phyloP scores from a whole-genome alignment of 169 alveolate species.

The Cryptosporidium xiaoi region DNA sequence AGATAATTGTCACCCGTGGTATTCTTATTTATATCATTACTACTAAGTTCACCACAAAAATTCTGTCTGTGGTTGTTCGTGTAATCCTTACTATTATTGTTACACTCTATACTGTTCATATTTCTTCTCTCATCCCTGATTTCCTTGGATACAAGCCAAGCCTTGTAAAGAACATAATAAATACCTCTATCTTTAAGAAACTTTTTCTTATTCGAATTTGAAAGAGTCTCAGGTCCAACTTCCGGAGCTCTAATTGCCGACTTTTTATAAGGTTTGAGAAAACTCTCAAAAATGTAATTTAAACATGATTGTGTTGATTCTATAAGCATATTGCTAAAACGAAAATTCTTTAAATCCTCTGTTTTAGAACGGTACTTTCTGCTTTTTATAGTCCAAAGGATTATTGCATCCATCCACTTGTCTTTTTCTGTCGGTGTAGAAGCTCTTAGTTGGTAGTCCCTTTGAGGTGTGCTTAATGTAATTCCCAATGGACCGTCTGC shows the following conservation, averaged over 20 bases:
- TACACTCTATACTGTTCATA: not conserved
- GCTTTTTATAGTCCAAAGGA: constrained; percentile 64
- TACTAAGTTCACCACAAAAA: too few species aligned
- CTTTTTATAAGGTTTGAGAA: constrained; percentile 63
- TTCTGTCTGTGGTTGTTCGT: too few species aligned
- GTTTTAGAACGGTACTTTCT: constrained; percentile 52
- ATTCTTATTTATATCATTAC: too few species aligned
- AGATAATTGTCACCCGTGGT: too few species aligned
- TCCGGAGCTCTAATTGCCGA: constrained; percentile 70
- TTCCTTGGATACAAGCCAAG: constrained; percentile 60
- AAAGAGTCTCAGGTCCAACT: constrained; percentile 68
- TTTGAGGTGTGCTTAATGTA: constrained; percentile 61
- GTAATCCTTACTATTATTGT: too few species aligned
- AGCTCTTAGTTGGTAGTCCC: constrained; percentile 66
- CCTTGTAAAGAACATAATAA: constrained; percentile 53
- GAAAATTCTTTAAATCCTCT: constrained; percentile 55
- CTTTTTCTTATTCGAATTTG: constrained; percentile 55
- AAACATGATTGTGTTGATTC: constrained; percentile 73
- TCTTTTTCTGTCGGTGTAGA: constrained; percentile 71
- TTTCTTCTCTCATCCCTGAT: constrained; percentile 20
- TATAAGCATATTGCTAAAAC: constrained; percentile 68
- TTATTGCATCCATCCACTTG: constrained; percentile 72
- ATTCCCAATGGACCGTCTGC: constrained; percentile 75
- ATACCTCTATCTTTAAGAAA: constrained; percentile 67
- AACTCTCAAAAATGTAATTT: constrained; percentile 62